Evolutionary conservation across 2,329 filamentous ascomycete species (phyloP).

Genomic region (Knufia fluminis): DNA sequence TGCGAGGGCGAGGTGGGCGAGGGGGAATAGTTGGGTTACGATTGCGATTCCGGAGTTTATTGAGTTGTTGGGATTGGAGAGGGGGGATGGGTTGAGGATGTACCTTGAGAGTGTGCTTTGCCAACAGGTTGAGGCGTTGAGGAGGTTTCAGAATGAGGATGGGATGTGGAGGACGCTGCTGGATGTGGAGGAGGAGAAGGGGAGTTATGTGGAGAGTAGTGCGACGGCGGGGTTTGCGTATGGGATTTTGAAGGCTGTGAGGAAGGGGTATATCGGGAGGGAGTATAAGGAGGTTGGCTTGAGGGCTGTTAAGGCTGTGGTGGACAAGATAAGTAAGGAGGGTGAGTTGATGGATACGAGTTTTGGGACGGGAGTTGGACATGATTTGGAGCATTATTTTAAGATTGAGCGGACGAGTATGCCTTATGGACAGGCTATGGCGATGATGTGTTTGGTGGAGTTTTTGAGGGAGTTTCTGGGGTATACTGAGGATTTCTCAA

Average conservation of each 20-base stretch:
- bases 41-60: slow-evolving; percentile 78
- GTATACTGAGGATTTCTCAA: background rate
- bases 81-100: slow-evolving; percentile 50
- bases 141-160: slow-evolving; percentile 48
- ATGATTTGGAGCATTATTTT: slow-evolving; percentile 64
- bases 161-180: slow-evolving; percentile 70
- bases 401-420: slow-evolving; percentile 68
- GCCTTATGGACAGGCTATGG: slow-evolving; percentile 80
- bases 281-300: slow-evolving; percentile 53
- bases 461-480: slow-evolving; percentile 52
- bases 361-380: slow-evolving; percentile 72
- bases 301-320: slow-evolving; percentile 57
- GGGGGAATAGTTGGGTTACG: slow-evolving; percentile 59
- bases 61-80: slow-evolving; percentile 51
- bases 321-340: slow-evolving; percentile 54
- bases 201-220: slow-evolving; percentile 67
- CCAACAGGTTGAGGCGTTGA: slow-evolving; percentile 59
- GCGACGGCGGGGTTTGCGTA: slow-evolving; percentile 75
- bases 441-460: slow-evolving; percentile 70
- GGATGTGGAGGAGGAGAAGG: slow-evolving; percentile 54
- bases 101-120: slow-evolving; percentile 47
- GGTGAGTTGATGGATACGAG: slow-evolving; percentile 67
- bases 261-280: slow-evolving; percentile 58
- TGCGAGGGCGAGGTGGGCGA: slow-evolving; percentile 46
- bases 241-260: slow-evolving; percentile 63